Evolutionary conservation across 768 basidiomycete species (phyloP).

Genomic region (Calocera viscosa): DNA sequence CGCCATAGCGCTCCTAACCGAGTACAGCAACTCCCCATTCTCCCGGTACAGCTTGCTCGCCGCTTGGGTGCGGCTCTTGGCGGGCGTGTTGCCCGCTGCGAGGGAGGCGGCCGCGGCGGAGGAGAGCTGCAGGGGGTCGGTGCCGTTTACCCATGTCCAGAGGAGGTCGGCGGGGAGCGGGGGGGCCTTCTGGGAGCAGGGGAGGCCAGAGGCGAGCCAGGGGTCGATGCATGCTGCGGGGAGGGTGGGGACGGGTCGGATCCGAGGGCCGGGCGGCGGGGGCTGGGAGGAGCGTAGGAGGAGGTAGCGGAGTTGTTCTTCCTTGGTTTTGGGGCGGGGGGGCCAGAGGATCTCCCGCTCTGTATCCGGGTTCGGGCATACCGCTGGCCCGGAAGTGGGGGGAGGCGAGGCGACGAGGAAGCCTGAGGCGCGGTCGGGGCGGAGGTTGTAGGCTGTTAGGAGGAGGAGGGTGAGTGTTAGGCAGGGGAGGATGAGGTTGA

Average conservation of each 20-base stretch:
- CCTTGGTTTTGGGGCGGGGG: neutral
- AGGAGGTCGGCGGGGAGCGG: slow-evolving; percentile 13
- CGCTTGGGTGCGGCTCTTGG: neutral
- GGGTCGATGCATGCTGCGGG: neutral
- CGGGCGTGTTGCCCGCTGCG: slow-evolving; percentile 5
- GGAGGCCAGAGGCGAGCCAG: neutral
- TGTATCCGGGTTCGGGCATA: neutral
- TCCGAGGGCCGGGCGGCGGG: neutral
- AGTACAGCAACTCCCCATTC: slow-evolving; percentile 23
- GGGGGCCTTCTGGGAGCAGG: neutral
- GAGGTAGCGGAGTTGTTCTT: neutral
- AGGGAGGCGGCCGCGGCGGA: slow-evolving; percentile 9
- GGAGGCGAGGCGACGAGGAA: neutral
- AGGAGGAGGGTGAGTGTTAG: neutral
- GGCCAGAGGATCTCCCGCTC: neutral
- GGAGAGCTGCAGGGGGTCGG: slow-evolving; percentile 13
- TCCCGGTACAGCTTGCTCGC: slow-evolving; percentile 12
- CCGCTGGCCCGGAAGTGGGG: neutral
- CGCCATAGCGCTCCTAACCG: slow-evolving; percentile 18
- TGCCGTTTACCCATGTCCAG: slow-evolving; percentile 20
- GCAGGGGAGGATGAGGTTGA: neutral
- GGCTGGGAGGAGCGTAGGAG: neutral
- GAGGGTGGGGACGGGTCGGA: neutral
- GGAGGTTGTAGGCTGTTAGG: neutral
- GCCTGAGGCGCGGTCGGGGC: neutral